phyloP scores from a whole-genome alignment of 148 eudicot genomes.

The Rhododendron mucronatum region DNA sequence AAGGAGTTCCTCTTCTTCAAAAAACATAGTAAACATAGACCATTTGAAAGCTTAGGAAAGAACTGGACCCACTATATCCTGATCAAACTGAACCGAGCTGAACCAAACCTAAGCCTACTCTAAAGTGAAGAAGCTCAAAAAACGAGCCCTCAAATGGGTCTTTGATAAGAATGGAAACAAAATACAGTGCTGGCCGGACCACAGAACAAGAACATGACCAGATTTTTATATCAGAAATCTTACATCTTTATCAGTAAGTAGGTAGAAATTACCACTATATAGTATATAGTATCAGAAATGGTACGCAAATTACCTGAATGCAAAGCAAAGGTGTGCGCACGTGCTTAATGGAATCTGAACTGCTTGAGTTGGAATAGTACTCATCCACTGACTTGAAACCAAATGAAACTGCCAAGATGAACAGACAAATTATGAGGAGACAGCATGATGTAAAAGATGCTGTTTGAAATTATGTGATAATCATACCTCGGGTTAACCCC shows the following conservation, averaged over 20 bases:
- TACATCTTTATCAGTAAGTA: neutral
- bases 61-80: neutral
- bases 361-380: slow-evolving; percentile 79
- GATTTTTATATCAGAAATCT: neutral
- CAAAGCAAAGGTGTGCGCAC: slow-evolving; percentile 78
- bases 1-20: neutral
- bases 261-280: neutral
- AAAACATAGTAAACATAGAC: neutral
- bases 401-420: slow-evolving; percentile 71
- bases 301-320: slow-evolving; percentile 56
- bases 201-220: neutral
- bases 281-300: neutral
- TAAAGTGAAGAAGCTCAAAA: neutral
- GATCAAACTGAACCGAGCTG: neutral
- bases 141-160: neutral
- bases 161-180: neutral
- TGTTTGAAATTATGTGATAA: neutral
- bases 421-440: slow-evolving; percentile 13
- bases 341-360: slow-evolving; percentile 76
- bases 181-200: neutral
- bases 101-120: neutral
- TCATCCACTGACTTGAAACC: slow-evolving; percentile 98
- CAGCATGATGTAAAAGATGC: neutral
- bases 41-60: neutral
- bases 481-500: slow-evolving; percentile 80